A percentile compares a stretch with the other conserved stretches of the same genome.
Conservation (phyloP, 1,284 basidiomycete genomes). For the Cronartium ribicola region DNA sequence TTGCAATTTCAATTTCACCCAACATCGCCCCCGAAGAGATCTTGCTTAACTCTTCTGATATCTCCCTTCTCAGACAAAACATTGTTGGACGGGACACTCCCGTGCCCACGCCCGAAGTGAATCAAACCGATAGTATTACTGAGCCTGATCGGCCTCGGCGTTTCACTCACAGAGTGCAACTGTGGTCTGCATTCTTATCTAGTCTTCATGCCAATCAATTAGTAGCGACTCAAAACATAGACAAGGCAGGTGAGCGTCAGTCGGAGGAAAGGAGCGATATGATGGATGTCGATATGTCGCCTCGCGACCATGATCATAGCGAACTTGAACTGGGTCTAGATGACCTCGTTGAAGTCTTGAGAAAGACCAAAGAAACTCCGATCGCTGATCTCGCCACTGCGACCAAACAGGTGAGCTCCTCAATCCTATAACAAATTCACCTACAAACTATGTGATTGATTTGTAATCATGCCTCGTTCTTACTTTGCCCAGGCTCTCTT, state of each 20-base stretch:
- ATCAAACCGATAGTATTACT: neutral
- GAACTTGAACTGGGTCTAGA: slow-evolving; percentile 25
- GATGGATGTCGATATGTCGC: neutral
- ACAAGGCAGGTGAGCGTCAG: neutral
- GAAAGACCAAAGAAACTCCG: slow-evolving; percentile 1
- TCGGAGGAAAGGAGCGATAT: neutral
- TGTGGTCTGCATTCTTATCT: slow-evolving; percentile 18
- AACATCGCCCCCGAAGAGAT: neutral
- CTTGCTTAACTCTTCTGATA: slow-evolving; percentile 4
- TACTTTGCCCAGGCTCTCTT: slow-evolving; percentile 8
- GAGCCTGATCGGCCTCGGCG: neutral
- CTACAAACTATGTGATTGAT: neutral
- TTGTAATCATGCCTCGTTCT: neutral
- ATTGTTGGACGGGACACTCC: neutral
- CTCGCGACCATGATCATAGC: slow-evolving; percentile 1
- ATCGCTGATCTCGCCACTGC: slow-evolving; percentile 5
- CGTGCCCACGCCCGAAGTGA: neutral
- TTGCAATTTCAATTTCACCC: neutral
- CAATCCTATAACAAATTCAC: neutral
- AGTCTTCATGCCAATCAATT: slow-evolving; percentile 17
- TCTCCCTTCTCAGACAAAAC: slow-evolving; percentile 15
- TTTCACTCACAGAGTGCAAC: neutral
- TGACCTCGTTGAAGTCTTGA: slow-evolving; percentile 13
- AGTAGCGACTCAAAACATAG: neutral
- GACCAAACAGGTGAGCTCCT: slow-evolving; percentile 9